Evolutionary conservation across 139 green algal genomes (phyloP), one percentile per base, ranked within the genome.

Genomic region (Chlorella sorokiniana): DNA sequence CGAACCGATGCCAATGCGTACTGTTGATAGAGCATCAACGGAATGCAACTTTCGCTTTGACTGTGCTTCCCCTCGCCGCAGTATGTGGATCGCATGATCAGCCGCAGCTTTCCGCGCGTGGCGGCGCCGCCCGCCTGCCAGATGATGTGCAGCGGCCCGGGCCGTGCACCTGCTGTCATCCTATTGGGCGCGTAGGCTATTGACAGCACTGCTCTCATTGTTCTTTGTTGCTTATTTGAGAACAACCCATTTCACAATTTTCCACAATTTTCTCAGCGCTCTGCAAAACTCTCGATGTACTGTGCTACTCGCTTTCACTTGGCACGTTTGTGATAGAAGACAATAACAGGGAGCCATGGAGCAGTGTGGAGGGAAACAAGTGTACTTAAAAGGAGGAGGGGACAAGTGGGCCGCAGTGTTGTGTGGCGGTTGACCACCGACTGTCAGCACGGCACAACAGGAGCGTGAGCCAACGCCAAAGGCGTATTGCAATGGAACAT

Each of bases 31-130:
- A 27, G 35, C 23, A 16, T 54, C 14, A 10, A 33, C 37, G 11
- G 18, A 25, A 74, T 74, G 67, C 35, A 10, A 37, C 40, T 33
- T 56, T 10, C 18, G 31, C 10, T 14, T 23, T 25, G 29, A 40
- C 31, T 64, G 18, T 54, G 35, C 41, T 35, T 31, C 35, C 31
- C 51, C n/a, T n/a, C n/a, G n/a, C n/a, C n/a, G 25, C 70, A 59
- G 61, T 81, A 83, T 63, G 48, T 85, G 25, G 81, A 85, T 38
- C 71, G 81, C 45, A 85, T 85, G 81, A 62, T 85, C 0, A 76
- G 14, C 22, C 63, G 77, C 51, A 54, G 35, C 77, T 82, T 82
- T 44, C 63, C 29, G 38, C 51, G 7, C 64, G 77, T 4, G 63
- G 63, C 33, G 18, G 6, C 44, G 37, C 37, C 48, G 42, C 25